phyloP scores from a whole-genome alignment of 345 rosid genomes.

The Heritiera fomes region DNA sequence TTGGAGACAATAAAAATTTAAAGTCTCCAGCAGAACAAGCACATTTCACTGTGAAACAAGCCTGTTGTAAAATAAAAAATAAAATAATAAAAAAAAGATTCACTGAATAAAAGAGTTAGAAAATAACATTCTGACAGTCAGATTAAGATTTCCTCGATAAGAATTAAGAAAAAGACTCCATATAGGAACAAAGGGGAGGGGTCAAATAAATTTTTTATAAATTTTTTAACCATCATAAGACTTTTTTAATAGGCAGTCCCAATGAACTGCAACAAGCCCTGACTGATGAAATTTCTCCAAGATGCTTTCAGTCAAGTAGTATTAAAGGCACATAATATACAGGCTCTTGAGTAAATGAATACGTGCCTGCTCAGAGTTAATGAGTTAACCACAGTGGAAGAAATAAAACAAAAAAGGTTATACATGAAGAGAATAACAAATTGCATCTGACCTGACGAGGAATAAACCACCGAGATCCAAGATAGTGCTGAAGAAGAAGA shows the following conservation, averaged over 20 bases:
- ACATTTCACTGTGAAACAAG: not conserved
- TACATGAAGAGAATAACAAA: constrained; percentile 21
- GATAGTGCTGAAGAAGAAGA: constrained; percentile 93
- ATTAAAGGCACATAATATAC: not conserved
- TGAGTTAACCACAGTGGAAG: not conserved
- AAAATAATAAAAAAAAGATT: not conserved
- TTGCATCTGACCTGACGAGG: constrained; percentile 78
- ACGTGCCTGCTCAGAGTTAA: not conserved
- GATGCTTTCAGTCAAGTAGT: not conserved
- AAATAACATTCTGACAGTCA: not conserved
- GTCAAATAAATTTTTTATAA: too few relatives aligned
- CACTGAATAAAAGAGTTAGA: not conserved
- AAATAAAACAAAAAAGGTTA: not conserved
- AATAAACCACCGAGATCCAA: constrained; percentile 94
- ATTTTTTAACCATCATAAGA: not conserved
- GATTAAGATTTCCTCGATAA: too few relatives aligned
- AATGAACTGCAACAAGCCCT: not conserved
- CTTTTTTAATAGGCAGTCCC: not conserved
- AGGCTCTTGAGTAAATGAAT: not conserved
- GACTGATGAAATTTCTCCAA: not conserved
- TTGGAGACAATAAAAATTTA: not conserved
- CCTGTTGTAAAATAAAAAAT: not conserved
- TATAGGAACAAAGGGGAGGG: not conserved
- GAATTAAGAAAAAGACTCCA: not conserved
- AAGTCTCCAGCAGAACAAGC: not conserved